Evolutionary conservation across 768 basidiomycete species (phyloP), one percentile per base, ranked within the genome.

Genomic region (Lentinula aciculospora): DNA sequence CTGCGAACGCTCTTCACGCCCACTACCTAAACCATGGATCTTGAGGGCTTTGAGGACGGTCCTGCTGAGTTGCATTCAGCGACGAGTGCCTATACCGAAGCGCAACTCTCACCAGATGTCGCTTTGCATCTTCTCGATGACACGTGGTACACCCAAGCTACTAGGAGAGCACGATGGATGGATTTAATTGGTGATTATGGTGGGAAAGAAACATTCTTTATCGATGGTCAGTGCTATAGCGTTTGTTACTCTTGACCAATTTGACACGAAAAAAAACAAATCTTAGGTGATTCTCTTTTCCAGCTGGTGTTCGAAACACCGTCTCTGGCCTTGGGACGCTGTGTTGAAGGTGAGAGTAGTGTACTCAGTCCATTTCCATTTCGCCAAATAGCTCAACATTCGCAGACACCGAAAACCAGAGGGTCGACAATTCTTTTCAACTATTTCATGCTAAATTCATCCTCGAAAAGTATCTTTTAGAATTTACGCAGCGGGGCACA

Each of bases 151-250:
- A 61, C 66, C 28, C 42, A 49, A 12, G 65, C 68, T 27, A 70
- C 68, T 64, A 69, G 73, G 58, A 59, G 65, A 27, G 76, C 74
- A 12, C 65, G 81, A 57, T 81, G 80, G 82, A 87, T 88, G 85
- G 86, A 88, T 66, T 72, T 88, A 8, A 69, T 88, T 28, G 85
- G 85, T 3, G 87, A 86, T 64, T 88, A 86, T 66, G 86, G 83
- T 21, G 87, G 87, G 1, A 76, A 65, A 34, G 87, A 89, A 64
- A 75, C 76, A 15, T 89, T 89, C 63, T 63, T 87, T 39, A 72
- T 89, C 58, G 85, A 88, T 66, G 86, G 86, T 82, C 65, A 36
- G 65, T 61, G 19, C 40, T 51, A 47, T 40, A 34, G 44, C 19
- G 21, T 25, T n/a, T 39, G 27, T 25, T 6, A 19, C 17, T 10